Conservation (phyloP, 768 basidiomycete species). For the Clavulina sp. region DNA sequence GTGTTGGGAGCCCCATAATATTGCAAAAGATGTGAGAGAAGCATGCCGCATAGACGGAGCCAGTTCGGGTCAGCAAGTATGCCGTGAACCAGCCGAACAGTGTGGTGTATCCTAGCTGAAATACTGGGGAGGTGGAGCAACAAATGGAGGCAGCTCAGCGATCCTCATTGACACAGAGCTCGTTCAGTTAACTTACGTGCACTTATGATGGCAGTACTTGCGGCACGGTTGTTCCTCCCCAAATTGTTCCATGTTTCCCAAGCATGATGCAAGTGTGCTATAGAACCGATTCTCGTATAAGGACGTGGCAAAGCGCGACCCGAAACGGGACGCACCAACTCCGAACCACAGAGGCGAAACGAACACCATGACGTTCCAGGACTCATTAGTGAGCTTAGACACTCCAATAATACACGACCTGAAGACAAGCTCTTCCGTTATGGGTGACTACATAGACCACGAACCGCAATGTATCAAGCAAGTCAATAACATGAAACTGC, state of each 20-base stretch:
- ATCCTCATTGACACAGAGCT: neutral
- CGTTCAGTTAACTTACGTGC: slow-evolving; percentile 27
- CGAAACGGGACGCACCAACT: slow-evolving; percentile 38
- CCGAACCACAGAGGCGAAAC: slow-evolving; percentile 78
- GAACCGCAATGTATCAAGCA: neutral
- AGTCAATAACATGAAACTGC: neutral
- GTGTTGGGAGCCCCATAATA: slow-evolving; percentile 74
- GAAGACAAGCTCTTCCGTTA: slow-evolving; percentile 89
- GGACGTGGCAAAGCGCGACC: slow-evolving; percentile 1
- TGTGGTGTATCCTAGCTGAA: slow-evolving; percentile 83
- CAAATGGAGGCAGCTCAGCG: too few species aligned
- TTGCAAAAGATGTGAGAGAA: slow-evolving; percentile 85
- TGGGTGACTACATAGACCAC: slow-evolving; percentile 64
- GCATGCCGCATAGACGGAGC: slow-evolving; percentile 59
- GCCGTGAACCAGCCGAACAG: slow-evolving; percentile 80
- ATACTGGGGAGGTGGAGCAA: slow-evolving; percentile 32
- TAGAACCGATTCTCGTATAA: neutral
- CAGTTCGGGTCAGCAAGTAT: slow-evolving; percentile 70
- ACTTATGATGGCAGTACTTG: slow-evolving; percentile 39
- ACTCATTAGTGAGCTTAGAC: slow-evolving; percentile 47
- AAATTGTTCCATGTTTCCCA: slow-evolving; percentile 67
- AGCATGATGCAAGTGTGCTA: slow-evolving; percentile 87
- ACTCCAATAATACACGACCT: slow-evolving; percentile 65
- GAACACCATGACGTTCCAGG: slow-evolving; percentile 46
- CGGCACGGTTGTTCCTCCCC: slow-evolving; percentile 49